Evolutionary conservation across 1,284 basidiomycete genomes (phyloP), one percentile per base, ranked within the genome.

Genomic region (Grifola frondosa): DNA sequence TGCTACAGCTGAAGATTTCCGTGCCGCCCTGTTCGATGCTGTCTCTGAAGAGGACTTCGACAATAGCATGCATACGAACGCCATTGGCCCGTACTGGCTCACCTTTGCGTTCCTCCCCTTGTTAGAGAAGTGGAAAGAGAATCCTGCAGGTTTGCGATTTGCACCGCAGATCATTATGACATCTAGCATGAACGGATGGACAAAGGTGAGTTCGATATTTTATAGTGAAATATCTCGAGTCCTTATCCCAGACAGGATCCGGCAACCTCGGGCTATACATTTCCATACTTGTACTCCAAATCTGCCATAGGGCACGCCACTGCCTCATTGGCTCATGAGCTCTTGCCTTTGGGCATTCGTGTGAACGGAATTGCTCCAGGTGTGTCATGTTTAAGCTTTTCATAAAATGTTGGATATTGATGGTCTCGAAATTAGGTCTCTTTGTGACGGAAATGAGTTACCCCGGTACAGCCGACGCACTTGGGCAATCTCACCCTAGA

Each of bases 351-450:
- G 13, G 72, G 73, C 1, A 70, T 76, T 38, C 60, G 73, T n/a
- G 74, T 76, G 13, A 76, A 75, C 48, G 73, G 73, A 4, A 76
- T 75, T 35, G 73, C 74, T 6, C 73, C 73, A 12, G 73, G 71
- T 64, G 43, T 40, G 57, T 43, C 19, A 22, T 17, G 5, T 3
- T 38, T 25, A 23, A n/a, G 17, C n/a, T 11, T 25, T 23, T 6
- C 17, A 21, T 5, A 21, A 10, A 33, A 23, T 22, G 20, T 6
- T 26, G 17, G 24, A 32, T 15, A n/a, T 11, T 1, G n/a, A 8
- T 13, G 2, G 4, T 26, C 13, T 24, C 3, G 12, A 16, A 3
- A 33, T 22, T 28, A 60, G 59, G 57, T 29, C 44, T 63, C 20
- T 65, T 64, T 47, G 47, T 54, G 19, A 61, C 61, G 12, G 57